Base-by-base conservation (phyloP, 768 basidiomycete species). In the Kwoniella heveanensis region DNA sequence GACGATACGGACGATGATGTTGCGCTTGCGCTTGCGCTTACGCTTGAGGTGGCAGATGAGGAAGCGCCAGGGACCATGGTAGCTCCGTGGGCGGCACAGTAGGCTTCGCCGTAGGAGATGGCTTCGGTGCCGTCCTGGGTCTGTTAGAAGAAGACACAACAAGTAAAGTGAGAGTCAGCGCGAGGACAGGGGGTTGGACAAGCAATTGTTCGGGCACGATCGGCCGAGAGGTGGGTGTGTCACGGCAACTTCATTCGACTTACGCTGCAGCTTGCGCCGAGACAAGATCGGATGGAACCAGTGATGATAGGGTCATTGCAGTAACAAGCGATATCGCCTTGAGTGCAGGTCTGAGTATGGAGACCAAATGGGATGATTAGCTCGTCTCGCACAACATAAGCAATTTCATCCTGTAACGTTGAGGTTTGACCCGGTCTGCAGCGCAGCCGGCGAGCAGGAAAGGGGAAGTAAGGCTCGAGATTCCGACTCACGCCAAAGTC, bases 261-360 rank as follows among this genome's bases (percentile, higher is more conserved):
- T 22, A 66, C 65, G 19, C 52, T 57, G 37, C 65, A 66, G 19
- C 54, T 56, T 9, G 65, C 54, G 25, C 53, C 54, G n/a, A 66
- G 49, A 62, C 65, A 66, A 2, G 65, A 66, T 66, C 54, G 32
- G 12, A 66, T 60, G 10, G 54, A 66, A 17, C 54, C 59, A 27
- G 59, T 61, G 32, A 66, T 53, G 25, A 55, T 36, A 4, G 54
- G 44, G 21, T 55, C 47, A 32, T 47, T 61, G 39, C 65, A 66
- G 49, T 61, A 66, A 62, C 65, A 66, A 32, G 49, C 46, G 10
- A 66, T 62, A 55, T 66, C 60, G 15, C 59, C 60, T 46, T 54
- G 29, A 24, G 58, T n/a, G 30, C 65, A 66, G 17, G 46, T 57
- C 44, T 47, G 36, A 25, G 44, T n/a, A n/a, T n/a, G 21, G 27